These are phyloP conservation scores for Theileria sp. DNA, from an alignment of 169 alveolate genomes.

Conservation along the genomic window DNA sequence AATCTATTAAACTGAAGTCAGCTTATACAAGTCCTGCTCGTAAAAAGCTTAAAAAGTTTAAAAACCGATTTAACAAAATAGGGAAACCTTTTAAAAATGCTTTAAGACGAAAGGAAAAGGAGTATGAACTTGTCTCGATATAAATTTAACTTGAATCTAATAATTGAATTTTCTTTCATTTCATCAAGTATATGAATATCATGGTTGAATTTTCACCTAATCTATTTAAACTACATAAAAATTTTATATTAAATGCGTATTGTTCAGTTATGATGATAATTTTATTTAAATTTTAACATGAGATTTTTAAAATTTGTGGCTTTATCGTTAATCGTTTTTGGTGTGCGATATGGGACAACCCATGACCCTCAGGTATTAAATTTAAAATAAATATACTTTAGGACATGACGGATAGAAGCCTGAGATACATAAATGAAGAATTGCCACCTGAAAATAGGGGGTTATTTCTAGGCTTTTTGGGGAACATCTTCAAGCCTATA, in stretches of 20 bases:
- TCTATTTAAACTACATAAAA: not conserved
- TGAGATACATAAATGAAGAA: conserved; percentile 5
- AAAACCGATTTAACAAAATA: not conserved
- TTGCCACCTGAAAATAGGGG: conserved; percentile 41
- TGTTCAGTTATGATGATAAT: not conserved
- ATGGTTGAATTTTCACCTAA: not conserved
- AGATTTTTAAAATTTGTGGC: not conserved
- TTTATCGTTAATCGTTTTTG: not conserved
- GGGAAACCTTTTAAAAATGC: not conserved
- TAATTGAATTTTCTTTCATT: conserved; percentile 14
- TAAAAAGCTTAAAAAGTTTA: conserved; percentile 5
- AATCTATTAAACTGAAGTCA: not conserved
- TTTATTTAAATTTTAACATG: conserved; percentile 3
- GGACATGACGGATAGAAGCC: not conserved
- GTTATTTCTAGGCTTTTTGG: conserved; percentile 23
- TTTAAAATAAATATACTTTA: not conserved
- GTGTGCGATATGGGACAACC: not conserved
- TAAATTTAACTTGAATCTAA: not conserved
- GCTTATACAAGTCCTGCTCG: not conserved
- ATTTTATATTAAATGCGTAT: not conserved
- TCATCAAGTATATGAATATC: not conserved
- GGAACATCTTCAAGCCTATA: conserved; percentile 35
- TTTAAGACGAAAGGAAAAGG: not conserved
- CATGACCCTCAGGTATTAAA: not conserved
- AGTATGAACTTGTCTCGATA: not conserved